Conservation (phyloP, 2,329 filamentous ascomycete species). For the Penicillium rolfsii region DNA sequence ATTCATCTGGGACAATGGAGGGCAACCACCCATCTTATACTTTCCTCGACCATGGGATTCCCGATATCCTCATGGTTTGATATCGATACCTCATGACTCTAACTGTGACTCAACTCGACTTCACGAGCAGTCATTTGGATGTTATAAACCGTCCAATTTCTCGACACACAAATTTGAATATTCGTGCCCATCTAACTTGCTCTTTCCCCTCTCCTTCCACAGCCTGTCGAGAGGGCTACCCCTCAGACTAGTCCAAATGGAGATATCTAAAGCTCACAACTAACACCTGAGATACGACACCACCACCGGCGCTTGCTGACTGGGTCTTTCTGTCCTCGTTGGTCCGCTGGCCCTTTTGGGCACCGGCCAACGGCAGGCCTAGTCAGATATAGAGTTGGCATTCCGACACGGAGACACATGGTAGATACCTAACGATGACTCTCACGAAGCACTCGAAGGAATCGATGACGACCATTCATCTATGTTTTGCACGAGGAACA, state of each 20-base stretch:
- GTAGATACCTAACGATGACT: conserved; percentile 10
- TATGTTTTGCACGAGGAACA: background rate
- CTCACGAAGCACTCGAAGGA: conserved; percentile 1
- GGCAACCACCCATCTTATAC: background rate
- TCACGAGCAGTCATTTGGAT: background rate
- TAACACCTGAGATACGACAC: conserved; percentile 5
- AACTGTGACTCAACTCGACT: background rate
- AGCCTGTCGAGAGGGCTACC: conserved; percentile 17
- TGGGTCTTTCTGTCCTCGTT: conserved; percentile 12
- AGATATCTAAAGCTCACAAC: conserved; percentile 19
- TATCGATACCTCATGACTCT: background rate
- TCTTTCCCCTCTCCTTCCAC: conserved; percentile 7
- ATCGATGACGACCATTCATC: background rate
- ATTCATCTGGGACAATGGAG: background rate
- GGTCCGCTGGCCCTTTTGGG: conserved; percentile 18
- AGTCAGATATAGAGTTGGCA: conserved; percentile 6
- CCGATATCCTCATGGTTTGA: background rate
- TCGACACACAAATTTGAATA: background rate
- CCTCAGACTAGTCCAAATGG: conserved; percentile 32
- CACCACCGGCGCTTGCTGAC: conserved; percentile 20
- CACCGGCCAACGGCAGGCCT: conserved; percentile 23
- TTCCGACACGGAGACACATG: background rate
- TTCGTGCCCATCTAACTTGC: background rate
- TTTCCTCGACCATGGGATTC: background rate
- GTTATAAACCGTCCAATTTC: background rate